Base-by-base conservation (phyloP, 306 rosid genomes). In the Prunus padus region DNA sequence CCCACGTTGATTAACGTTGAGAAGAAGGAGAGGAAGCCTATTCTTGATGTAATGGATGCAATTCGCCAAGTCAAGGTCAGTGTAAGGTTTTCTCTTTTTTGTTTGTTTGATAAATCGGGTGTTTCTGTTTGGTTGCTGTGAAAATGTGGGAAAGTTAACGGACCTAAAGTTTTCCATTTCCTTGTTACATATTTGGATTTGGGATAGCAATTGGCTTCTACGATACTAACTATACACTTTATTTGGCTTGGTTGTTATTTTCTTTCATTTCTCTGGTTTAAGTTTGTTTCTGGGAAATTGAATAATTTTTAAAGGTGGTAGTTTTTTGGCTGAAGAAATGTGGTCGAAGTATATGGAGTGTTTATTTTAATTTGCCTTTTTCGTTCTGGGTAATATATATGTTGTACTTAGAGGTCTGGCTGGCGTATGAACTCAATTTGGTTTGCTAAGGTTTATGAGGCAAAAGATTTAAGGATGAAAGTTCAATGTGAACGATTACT, bases 21-120 rank as follows among this genome's bases (percentile, higher is more conserved):
- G 80, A 87, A 84, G 74, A 92, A 89, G 54, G 96, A 89, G 77
- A 90, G 81, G 78, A 89, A 89, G 7, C 76, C 87, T n/a, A 33
- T 88, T 10, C 81, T 84, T 81, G 97, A 95, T 81, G 86, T 95
- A 85, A 9, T 63, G 52, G 99, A 95, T 60, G 97, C 93, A 26
- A 86, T 95, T 79, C 95, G 96, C 54, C 87, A 76, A 80, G 93
- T 95, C 75, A 95, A 90, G 99, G 99, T 92, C 77, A 67, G 88
- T 74, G 67, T 61, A 63, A 23, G 25, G 15, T 61, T 11, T 81
- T 64, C 22, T 62, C 26, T 18, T 47, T 56, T 20, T 71, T 9
- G 20, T 4, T 49, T 31, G 12, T 67, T 68, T 10, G 66, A 61
- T 61, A 28, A 16, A 26, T 26, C 14, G 49, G 49, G 9, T 54